These are phyloP conservation scores for Penicillium sp. DNA, from an alignment of 2,329 filamentous ascomycete genomes.

Conservation along the genomic window DNA sequence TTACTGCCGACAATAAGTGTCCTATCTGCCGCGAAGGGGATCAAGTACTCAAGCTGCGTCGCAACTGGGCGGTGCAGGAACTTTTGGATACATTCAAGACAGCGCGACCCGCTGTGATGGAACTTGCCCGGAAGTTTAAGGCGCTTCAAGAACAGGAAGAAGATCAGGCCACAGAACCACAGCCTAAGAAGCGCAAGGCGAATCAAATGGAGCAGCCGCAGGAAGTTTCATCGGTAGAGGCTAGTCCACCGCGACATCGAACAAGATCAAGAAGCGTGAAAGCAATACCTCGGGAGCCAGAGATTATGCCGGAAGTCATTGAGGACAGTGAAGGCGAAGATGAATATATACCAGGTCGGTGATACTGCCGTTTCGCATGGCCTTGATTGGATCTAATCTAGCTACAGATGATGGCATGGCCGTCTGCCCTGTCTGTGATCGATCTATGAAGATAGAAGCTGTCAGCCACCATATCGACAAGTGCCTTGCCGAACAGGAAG, in stretches of 20 bases:
- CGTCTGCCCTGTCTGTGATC: constrained; percentile 77
- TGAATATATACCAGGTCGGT: constrained; percentile 37
- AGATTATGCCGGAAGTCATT: constrained; percentile 29
- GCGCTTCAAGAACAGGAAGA: constrained; percentile 54
- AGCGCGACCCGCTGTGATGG: constrained; percentile 62
- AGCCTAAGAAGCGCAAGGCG: constrained; percentile 38
- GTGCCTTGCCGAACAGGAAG: constrained; percentile 43
- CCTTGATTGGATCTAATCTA: constrained; percentile 14
- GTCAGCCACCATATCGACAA: constrained; percentile 82
- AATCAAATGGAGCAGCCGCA: constrained; percentile 35
- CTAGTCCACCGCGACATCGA: constrained; percentile 27
- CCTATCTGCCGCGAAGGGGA: constrained; percentile 77
- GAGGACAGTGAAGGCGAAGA: constrained; percentile 46
- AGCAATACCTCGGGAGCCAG: constrained; percentile 10
- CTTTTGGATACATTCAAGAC: constrained; percentile 75
- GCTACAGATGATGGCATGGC: constrained; percentile 68
- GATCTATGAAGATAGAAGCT: constrained; percentile 73
- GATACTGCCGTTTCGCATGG: neutral
- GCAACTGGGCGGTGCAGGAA: constrained; percentile 83
- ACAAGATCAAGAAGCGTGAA: constrained; percentile 37
- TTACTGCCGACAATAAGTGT: constrained; percentile 82
- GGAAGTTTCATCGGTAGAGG: constrained; percentile 36
- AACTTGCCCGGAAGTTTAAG: constrained; percentile 60
- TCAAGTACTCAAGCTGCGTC: constrained; percentile 80
- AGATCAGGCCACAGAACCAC: constrained; percentile 30